A percentile compares a stretch with the other conserved stretches of the same genome.
These are phyloP conservation scores for Trichoderma polysporum DNA, from an alignment of 2,329 filamentous ascomycete species.

Conservation along the genomic window DNA sequence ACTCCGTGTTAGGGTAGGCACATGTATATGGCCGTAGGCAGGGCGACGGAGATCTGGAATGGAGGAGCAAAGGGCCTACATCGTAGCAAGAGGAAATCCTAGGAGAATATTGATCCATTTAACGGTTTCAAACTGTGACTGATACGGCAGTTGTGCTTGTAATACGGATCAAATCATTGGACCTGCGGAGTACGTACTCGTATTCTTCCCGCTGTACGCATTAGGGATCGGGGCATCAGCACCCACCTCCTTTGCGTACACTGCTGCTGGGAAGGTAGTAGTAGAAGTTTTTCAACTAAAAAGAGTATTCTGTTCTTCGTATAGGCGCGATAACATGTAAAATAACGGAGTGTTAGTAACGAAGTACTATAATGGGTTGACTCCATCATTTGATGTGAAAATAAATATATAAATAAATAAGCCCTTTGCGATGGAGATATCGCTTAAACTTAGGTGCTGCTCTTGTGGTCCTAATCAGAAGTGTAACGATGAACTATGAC, in stretches of 20 bases:
- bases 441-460: background rate
- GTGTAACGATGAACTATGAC: slow-evolving; percentile 1
- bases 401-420: no score
- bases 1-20: no score
- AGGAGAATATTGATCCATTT: background rate
- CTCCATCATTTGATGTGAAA: no score
- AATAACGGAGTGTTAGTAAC: no score
- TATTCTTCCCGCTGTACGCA: background rate
- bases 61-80: background rate
- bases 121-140: background rate
- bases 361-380: background rate
- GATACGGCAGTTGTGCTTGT: background rate
- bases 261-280: no score
- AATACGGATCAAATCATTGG: background rate
- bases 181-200: background rate
- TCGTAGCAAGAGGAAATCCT: background rate
- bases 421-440: background rate
- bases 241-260: slow-evolving; percentile 1
- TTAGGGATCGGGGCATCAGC: background rate
- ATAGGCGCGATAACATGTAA: no score
- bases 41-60: background rate
- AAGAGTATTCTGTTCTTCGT: no score
- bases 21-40: background rate
- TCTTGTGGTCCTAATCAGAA: background rate
- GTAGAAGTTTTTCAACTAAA: no score